Evolutionary conservation across 1,284 basidiomycete species (phyloP).

Genomic region (Sparassis latifolia): DNA sequence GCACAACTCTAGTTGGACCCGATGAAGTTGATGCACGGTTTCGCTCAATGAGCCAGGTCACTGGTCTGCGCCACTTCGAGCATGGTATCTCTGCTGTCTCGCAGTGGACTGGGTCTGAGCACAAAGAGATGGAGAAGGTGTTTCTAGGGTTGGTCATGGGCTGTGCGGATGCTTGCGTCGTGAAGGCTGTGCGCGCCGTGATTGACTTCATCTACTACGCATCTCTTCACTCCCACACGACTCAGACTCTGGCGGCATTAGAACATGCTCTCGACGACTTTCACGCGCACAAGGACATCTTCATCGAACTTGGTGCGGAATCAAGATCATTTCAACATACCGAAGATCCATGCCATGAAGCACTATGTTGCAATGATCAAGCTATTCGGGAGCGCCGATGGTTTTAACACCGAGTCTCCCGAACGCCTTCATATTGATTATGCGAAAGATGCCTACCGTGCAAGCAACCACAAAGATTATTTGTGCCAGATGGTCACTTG

Average conservation of each 20-base stretch:
- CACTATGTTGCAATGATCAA: not conserved
- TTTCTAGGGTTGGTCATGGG: slow-evolving; percentile 13
- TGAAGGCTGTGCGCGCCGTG: slow-evolving; percentile 15
- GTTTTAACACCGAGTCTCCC: slow-evolving; percentile 23
- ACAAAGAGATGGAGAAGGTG: slow-evolving; percentile 14
- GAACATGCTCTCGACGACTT: slow-evolving; percentile 18
- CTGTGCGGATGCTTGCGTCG: not conserved
- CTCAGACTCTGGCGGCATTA: slow-evolving; percentile 20
- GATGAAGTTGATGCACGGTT: slow-evolving; percentile 30
- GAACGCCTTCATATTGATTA: slow-evolving; percentile 9
- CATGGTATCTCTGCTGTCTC: slow-evolving; percentile 30
- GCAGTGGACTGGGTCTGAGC: slow-evolving; percentile 16
- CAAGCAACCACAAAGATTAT: not conserved
- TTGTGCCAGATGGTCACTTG: not conserved
- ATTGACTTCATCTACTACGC: slow-evolving; percentile 24
- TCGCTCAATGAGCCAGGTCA: slow-evolving; percentile 26
- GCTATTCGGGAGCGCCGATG: slow-evolving; percentile 9
- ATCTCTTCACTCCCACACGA: slow-evolving; percentile 19
- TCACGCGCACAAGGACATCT: slow-evolving; percentile 24
- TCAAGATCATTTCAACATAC: slow-evolving; percentile 19
- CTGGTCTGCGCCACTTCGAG: slow-evolving; percentile 29
- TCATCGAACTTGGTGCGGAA: slow-evolving; percentile 19
- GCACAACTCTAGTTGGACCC: slow-evolving; percentile 14
- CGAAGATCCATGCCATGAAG: not conserved
- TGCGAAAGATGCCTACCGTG: not conserved